Percentiles rank a stretch among this genome's conserved stretches.
These are phyloP conservation scores for Penicillium sp. DNA, from an alignment of 2,329 filamentous ascomycete genomes.

Conservation along the genomic window DNA sequence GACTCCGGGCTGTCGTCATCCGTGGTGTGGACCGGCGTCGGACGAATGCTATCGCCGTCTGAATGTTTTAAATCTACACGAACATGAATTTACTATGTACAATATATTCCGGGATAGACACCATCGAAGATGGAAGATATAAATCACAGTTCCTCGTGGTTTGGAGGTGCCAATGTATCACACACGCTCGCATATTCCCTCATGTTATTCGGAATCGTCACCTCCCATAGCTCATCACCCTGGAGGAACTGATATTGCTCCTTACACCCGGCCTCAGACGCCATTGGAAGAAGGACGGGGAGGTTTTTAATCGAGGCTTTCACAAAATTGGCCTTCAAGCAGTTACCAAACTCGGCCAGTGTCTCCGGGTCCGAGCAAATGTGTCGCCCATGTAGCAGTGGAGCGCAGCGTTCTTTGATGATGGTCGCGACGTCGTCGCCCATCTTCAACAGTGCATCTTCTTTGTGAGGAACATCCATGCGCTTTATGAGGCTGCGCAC, in stretches of 20 bases:
- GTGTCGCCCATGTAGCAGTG: conserved; percentile 29
- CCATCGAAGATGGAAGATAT: neutral
- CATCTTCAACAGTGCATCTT: conserved; percentile 31
- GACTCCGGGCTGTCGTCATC: conserved; percentile 17
- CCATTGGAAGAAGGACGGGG: conserved; percentile 31
- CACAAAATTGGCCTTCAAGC: conserved; percentile 35
- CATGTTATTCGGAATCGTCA: conserved; percentile 36
- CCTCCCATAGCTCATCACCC: conserved; percentile 33
- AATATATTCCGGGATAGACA: neutral
- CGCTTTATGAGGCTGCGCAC: conserved; percentile 33
- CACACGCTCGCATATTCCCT: conserved; percentile 34
- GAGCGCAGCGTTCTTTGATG: conserved; percentile 32
- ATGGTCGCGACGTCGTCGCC: conserved; percentile 36
- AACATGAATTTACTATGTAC: neutral
- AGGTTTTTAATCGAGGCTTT: conserved; percentile 31
- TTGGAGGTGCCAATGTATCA: conserved; percentile 20
- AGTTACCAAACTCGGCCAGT: conserved; percentile 34
- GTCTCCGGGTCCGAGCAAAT: conserved; percentile 33
- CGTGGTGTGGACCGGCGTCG: conserved; percentile 7
- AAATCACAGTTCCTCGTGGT: conserved; percentile 20
- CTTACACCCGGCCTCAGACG: conserved; percentile 29
- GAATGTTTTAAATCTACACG: neutral
- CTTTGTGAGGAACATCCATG: conserved; percentile 30
- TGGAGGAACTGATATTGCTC: conserved; percentile 32
- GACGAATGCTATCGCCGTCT: neutral